These are phyloP conservation scores for Aspergillus thermomutatus DNA, from an alignment of 2,329 filamentous ascomycete species.

Conservation along the genomic window DNA sequence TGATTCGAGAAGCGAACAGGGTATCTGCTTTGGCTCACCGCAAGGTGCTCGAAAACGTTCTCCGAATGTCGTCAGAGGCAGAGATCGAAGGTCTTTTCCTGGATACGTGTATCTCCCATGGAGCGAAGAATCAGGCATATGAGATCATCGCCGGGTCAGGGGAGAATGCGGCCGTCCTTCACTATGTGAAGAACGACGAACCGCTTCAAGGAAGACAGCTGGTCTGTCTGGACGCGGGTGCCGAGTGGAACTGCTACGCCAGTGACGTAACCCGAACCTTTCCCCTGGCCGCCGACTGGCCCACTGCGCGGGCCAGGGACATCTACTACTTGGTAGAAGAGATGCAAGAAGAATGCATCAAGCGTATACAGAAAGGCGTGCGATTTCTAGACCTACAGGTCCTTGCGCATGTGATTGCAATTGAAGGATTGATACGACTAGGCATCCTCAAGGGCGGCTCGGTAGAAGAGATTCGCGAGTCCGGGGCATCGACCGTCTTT, in stretches of 20 bases:
- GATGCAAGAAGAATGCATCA: slow-evolving; percentile 81
- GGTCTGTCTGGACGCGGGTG: slow-evolving; percentile 79
- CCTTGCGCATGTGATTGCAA: slow-evolving; percentile 75
- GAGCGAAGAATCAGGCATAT: slow-evolving; percentile 81
- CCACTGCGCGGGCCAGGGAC: slow-evolving; percentile 62
- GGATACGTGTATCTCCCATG: slow-evolving; percentile 69
- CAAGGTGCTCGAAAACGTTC: slow-evolving; percentile 59
- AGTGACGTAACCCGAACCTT: slow-evolving; percentile 80
- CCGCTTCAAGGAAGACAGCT: slow-evolving; percentile 69
- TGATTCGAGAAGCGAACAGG: slow-evolving; percentile 69
- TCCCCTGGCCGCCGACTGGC: slow-evolving; percentile 65
- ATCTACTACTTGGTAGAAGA: slow-evolving; percentile 80
- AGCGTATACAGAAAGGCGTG: slow-evolving; percentile 68
- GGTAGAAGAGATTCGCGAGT: slow-evolving; percentile 47
- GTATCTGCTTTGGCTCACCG: slow-evolving; percentile 67
- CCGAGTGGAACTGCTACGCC: slow-evolving; percentile 70
- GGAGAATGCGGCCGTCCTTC: slow-evolving; percentile 75
- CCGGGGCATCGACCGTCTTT: slow-evolving; percentile 38
- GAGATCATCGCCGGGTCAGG: slow-evolving; percentile 81
- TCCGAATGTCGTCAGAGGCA: slow-evolving; percentile 68
- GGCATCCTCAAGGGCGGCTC: slow-evolving; percentile 68
- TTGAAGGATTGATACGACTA: slow-evolving; percentile 71
- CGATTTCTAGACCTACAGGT: slow-evolving; percentile 79
- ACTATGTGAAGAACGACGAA: slow-evolving; percentile 79
- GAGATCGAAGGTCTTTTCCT: slow-evolving; percentile 81